Evolutionary conservation across 2,329 filamentous ascomycete genomes (phyloP), one percentile per base, ranked within the genome.

Genomic region (Diaporthe eres): DNA sequence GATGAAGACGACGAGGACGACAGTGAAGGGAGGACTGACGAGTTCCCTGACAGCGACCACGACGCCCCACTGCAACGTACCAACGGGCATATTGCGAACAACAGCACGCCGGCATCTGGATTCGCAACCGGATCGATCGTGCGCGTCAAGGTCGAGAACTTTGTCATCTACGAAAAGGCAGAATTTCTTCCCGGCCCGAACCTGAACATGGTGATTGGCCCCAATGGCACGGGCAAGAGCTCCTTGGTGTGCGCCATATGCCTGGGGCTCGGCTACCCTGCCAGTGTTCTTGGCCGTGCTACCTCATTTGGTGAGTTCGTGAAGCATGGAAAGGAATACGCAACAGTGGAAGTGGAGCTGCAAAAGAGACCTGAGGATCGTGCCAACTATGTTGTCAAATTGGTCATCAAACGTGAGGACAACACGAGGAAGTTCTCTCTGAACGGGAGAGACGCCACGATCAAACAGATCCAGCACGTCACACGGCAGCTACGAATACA

Each of bases 191-290:
- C 95, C 17, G 97, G 97, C 0, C 96, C 97, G 0, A 96, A 94
- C 82, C 85, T 99, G 81, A 99, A 99, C 83, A 98, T 99, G 96
- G 93, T 99, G 72, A 98, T 99, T 79, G 97, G 97, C 0, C 97
- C 97, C n/a, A 99, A 99, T 81, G 97, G 97, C 47, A 98, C 97
- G 0, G 97, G 97, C 74, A 99, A 99, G 85, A 98, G 96, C 85
- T 98, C 97, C 0, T 88, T 99, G 37, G 96, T 99, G 58, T 99
- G 97, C 85, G 97, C 97, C 60, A 98, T 99, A 79, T 98, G 97
- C 81, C 86, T 99, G 19, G 97, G 97, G 3, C 87, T 99, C 37
- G 97, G 97, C 65, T 98, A 94, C 88, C 90, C 92, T 44, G 92
- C 96, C 34, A 91, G 93, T 84, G 91, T 96, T 80, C 89, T 99